Evolutionary conservation across 306 rosid genomes (phyloP), one percentile per base, ranked within the genome.

Genomic region (Acacia confusa): DNA sequence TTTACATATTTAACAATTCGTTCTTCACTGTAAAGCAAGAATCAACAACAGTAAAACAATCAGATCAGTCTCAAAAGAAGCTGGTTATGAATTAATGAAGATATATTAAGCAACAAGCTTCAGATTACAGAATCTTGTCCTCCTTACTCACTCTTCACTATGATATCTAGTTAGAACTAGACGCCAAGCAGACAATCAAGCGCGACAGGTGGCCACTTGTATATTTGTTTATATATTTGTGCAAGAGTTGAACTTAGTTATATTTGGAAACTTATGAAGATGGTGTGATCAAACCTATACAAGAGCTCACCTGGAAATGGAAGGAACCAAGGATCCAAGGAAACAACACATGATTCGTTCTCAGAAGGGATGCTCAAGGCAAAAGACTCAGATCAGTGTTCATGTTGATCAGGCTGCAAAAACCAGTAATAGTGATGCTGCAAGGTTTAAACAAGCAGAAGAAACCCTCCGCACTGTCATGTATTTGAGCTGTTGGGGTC

Each of bases 401-500:
- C n/a, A 52, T 73, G 64, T 17, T 47, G 64, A 73, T 34, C 65
- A 52, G 43, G 27, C 28, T 19, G 12, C 2, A 4, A 70, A 44
- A 70, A 44, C 36, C 38, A 70, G 57, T 70, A 22, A 44, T 14
- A 30, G 12, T 43, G 47, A 52, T 73, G 77, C 47, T 27, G 87
- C 75, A 69, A 76, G 79, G 28, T 5, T 77, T 19, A 87, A 82
- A 60, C 82, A 81, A 24, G 84, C 89, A 16, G 94, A 90, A 63
- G 94, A 88, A 57, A 86, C 90, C n/a, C 70, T 84, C 5, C 82
- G 87, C 22, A 86, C 63, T 11, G 91, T 89, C 73, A 86, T 90
- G 91, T 90, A 88, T 75, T 79, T 88, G 76, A 90, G 94, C 67
- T 90, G 91, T 43, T 80, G 83, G 83, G 83, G 83, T 27, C 79